Evolutionary conservation across 129 eudicot genomes (phyloP).

Genomic region (Helianthus tuberosus): DNA sequence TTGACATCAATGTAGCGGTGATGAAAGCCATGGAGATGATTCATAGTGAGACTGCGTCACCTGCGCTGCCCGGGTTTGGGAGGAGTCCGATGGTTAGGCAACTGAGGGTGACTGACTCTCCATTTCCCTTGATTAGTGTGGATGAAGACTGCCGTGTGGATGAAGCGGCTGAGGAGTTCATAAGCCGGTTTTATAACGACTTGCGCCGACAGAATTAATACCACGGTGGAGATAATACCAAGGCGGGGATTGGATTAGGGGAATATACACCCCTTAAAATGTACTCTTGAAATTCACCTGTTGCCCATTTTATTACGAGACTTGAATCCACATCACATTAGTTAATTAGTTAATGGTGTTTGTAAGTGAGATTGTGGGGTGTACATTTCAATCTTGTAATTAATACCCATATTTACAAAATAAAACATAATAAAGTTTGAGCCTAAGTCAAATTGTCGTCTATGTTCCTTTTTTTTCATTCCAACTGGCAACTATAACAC

Average conservation of each 20-base stretch:
- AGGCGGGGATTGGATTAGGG: background rate
- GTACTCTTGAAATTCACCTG: no score
- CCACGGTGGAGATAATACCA: background rate
- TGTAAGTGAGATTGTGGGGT: background rate
- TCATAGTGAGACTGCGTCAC: background rate
- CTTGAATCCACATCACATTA: no score
- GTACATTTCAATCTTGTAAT: background rate
- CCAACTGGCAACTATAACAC: no score
- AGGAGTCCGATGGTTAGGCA: constrained; percentile 17
- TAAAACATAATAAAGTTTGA: background rate
- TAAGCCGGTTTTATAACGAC: constrained; percentile 13
- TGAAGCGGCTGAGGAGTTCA: constrained; percentile 9
- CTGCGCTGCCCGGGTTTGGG: background rate
- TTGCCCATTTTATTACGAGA: no score
- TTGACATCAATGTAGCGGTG: background rate
- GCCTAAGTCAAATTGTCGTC: background rate
- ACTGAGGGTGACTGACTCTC: constrained; percentile 20
- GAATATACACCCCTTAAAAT: background rate
- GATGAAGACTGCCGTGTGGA: constrained; percentile 12
- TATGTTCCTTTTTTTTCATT: no score
- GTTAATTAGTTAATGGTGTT: background rate
- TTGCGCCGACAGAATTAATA: background rate
- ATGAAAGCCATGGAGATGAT: constrained; percentile 11
- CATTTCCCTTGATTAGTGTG: constrained; percentile 1
- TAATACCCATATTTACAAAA: background rate